Evolutionary conservation across 23 red algal species (phyloP), one percentile per base, ranked within the genome.

Genomic region (Cyanidium caldarium): DNA sequence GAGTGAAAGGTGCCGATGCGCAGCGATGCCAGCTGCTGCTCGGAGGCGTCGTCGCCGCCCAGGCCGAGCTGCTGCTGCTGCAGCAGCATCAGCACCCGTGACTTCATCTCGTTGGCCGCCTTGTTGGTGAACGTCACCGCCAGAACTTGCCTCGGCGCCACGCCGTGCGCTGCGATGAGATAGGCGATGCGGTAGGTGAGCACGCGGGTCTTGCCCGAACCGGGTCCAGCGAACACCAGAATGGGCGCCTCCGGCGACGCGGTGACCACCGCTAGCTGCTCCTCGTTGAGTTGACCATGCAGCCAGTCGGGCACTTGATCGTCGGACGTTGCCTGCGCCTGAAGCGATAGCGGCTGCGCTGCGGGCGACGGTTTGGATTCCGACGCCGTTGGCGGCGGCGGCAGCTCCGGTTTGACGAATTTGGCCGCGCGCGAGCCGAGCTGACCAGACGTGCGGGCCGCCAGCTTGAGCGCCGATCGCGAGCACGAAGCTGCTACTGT

Each of bases 101-200:
- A 36, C 69, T 72, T 78, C 86, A 91, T 91, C 77, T 89, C 86
- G 7, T 67, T 41, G 33, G 86, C 86, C 0, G 86, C 86, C 65
- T 83, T 83, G 56, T 91, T 91, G 15, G 86, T 91, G 68, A 91
- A 91, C 3, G 86, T 91, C 17, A 91, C 86, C 0, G 79, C 86
- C 37, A 91, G 66, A 69, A 91, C 58, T 26, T 14, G 30, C 65
- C 39, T 68, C 12, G 75, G 68, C 17, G 69, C 23, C 38, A 83
- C 56, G 0, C 42, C 33, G 2, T 67, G 65, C 36, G 28, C 40
- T 20, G 66, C 65, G 17, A 80, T 72, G 1, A 91, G 73, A 38
- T 80, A 91, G 0, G 79, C 86, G 57, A 83, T 65, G 28, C 86
- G 78, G 33, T 78, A 66, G 19, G 68, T 79, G 23, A 91, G 58